phyloP scores from a whole-genome alignment of 345 rosid species.

The Melaleuca alternifolia region DNA sequence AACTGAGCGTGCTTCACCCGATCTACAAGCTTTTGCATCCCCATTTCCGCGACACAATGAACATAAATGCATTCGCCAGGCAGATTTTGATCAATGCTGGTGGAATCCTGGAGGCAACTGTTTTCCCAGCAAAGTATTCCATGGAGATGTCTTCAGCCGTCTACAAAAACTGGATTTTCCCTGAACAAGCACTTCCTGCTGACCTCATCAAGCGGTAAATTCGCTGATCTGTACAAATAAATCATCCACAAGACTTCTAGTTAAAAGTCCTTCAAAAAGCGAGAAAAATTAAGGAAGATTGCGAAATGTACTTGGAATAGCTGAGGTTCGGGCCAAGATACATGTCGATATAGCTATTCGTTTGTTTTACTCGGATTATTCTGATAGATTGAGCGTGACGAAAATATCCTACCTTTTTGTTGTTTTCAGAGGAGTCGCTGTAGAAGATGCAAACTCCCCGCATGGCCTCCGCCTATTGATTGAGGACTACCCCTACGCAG shows the following conservation, averaged over 20 bases:
- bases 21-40: constrained; percentile 34
- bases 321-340: not conserved
- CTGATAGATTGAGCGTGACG: not conserved
- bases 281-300: not conserved
- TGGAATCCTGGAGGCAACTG: constrained; percentile 23
- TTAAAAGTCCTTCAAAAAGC: not conserved
- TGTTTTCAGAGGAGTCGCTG: constrained; percentile 33
- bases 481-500: constrained; percentile 35
- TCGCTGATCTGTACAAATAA: not conserved
- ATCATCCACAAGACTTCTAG: not conserved
- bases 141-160: constrained; percentile 27
- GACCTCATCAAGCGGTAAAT: constrained; percentile 31
- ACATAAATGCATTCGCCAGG: constrained; percentile 25
- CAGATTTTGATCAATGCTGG: constrained; percentile 31
- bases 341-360: not conserved
- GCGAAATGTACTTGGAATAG: not conserved
- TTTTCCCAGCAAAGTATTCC: constrained; percentile 25
- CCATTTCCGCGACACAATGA: constrained; percentile 35
- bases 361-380: not conserved
- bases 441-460: constrained; percentile 11
- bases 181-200: constrained; percentile 28
- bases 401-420: not conserved
- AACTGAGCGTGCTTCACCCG: constrained; percentile 35
- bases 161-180: constrained; percentile 33
- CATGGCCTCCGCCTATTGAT: constrained; percentile 21